These are phyloP conservation scores for Lachancea meyersii DNA, from an alignment of 805 yeast species.

Conservation along the genomic window DNA sequence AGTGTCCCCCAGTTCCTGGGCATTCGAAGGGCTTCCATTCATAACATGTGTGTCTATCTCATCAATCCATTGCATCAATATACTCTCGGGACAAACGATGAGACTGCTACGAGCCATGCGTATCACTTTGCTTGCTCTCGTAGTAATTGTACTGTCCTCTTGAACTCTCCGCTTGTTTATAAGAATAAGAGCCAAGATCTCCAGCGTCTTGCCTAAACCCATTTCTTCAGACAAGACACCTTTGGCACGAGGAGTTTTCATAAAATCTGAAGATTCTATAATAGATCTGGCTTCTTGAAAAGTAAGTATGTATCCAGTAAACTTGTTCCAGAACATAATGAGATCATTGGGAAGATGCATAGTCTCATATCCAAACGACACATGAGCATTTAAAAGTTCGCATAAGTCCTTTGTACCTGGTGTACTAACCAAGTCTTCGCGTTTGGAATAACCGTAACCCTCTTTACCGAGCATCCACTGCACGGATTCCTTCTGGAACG, in stretches of 20 bases:
- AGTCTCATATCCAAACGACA: constrained; percentile 28
- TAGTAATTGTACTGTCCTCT: constrained; percentile 11
- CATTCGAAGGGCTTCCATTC: neutral
- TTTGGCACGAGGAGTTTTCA: constrained; percentile 21
- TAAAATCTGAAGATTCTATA: constrained; percentile 8
- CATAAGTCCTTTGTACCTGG: constrained; percentile 6
- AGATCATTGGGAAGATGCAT: constrained; percentile 9
- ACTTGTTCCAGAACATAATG: constrained; percentile 29
- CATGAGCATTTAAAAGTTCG: constrained; percentile 20
- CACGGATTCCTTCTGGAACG: constrained; percentile 30
- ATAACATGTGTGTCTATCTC: constrained; percentile 47
- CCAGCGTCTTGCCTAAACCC: constrained; percentile 96
- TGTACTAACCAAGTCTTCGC: neutral
- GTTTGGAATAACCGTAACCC: neutral
- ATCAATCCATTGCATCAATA: constrained; percentile 77
- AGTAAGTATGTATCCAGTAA: constrained; percentile 26
- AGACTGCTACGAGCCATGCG: constrained; percentile 60
- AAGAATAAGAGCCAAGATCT: constrained; percentile 59
- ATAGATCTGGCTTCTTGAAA: constrained; percentile 16
- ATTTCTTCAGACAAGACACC: constrained; percentile 85
- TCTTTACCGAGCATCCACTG: constrained; percentile 32
- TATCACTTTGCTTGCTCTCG: constrained; percentile 22
- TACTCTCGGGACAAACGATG: constrained; percentile 80
- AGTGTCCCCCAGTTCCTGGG: too few relatives aligned
- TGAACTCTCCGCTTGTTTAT: constrained; percentile 48